Conservation (phyloP, 2,329 filamentous ascomycete species). For the Apiospora malaysiana region DNA sequence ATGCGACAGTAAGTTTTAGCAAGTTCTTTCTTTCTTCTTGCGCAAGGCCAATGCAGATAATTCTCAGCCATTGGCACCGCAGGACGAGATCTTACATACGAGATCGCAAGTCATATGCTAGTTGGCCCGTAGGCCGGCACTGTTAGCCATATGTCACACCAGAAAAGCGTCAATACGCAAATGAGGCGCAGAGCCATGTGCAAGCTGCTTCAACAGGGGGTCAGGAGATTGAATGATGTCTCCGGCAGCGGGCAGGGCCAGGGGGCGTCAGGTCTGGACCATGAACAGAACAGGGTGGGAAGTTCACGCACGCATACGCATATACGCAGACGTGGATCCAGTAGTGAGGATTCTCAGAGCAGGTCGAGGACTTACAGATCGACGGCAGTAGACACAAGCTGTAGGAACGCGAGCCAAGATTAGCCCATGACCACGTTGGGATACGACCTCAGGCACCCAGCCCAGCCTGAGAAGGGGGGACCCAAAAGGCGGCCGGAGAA, state of each 20-base stretch:
- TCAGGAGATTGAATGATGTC: conserved; percentile 27
- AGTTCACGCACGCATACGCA: conserved; percentile 31
- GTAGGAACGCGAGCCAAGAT: conserved; percentile 52
- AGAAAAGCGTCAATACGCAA: conserved; percentile 25
- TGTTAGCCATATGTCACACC: conserved; percentile 51
- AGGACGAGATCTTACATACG: conserved; percentile 63
- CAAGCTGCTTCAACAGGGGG: conserved; percentile 21
- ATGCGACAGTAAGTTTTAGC: conserved; percentile 41
- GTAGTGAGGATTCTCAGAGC: conserved; percentile 37
- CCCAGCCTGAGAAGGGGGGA: conserved; percentile 1
- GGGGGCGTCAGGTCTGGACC: conserved; percentile 26
- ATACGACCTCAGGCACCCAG: conserved; percentile 30
- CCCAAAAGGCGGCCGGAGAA: conserved; percentile 27
- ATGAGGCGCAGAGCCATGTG: conserved; percentile 24
- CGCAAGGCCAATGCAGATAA: conserved; percentile 32
- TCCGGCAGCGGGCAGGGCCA: conserved; percentile 30
- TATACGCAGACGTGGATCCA: conserved; percentile 40
- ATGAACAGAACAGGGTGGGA: conserved; percentile 28
- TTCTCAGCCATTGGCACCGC: conserved; percentile 37
- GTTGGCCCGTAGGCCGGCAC: conserved; percentile 45
- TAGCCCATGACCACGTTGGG: conserved; percentile 37
- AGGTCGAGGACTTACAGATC: conserved; percentile 74
- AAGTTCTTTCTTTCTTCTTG: conserved; percentile 35
- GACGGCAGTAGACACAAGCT: conserved; percentile 89
- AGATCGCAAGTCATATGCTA: conserved; percentile 94